phyloP scores from a whole-genome alignment of 306 rosid genomes.

The Potentilla sterilis region DNA sequence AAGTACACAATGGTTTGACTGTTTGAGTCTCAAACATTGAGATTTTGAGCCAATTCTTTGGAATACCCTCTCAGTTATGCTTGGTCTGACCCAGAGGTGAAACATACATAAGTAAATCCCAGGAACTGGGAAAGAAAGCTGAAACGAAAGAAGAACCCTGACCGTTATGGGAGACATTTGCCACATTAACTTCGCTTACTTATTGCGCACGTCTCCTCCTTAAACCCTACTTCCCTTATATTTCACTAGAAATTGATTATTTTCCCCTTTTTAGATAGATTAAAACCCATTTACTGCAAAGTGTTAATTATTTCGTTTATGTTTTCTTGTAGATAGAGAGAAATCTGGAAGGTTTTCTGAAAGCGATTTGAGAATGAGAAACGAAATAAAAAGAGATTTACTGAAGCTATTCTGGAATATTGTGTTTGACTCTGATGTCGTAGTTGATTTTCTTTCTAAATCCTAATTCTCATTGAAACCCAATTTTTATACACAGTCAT shows the following conservation, averaged over 20 bases:
- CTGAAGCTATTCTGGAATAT: neutral
- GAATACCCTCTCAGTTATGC: neutral
- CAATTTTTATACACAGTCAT: neutral
- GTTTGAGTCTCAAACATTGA: too few relatives aligned
- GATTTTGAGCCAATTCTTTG: too few relatives aligned
- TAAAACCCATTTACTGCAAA: neutral
- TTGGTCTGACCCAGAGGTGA: neutral
- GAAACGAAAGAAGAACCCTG: neutral
- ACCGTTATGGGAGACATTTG: slow-evolving; percentile 17
- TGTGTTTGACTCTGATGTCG: neutral
- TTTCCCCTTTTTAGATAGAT: neutral
- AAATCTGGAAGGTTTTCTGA: slow-evolving; percentile 10
- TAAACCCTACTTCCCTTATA: neutral
- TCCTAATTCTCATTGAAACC: neutral
- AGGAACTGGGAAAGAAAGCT: neutral
- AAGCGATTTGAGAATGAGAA: neutral
- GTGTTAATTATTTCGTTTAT: neutral
- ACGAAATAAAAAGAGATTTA: slow-evolving; percentile 3
- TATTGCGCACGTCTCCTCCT: neutral
- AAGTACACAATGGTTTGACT: neutral
- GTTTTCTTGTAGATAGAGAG: neutral
- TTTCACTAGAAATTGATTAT: neutral
- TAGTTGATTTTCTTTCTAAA: neutral
- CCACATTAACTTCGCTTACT: slow-evolving; percentile 6
- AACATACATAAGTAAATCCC: neutral